A percentile compares a stretch with the other conserved stretches of the same genome.
Conservation (phyloP, 371 early-diverging fungal species). For the Fennellomyces sp. region DNA sequence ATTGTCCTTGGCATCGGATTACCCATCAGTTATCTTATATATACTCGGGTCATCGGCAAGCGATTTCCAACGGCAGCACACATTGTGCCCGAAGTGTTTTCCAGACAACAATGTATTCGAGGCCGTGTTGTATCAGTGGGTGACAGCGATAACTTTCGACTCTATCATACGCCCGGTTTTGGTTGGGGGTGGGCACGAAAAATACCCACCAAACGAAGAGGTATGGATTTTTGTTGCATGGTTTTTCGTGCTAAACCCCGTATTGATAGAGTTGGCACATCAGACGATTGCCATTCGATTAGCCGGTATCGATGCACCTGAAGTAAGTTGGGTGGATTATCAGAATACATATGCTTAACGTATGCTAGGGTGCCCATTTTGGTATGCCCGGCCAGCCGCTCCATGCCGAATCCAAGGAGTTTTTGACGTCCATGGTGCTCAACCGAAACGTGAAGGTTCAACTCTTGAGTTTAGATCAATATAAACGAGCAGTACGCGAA, state of each 20-base stretch:
- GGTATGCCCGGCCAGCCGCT: slow-evolving; percentile 76
- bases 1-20: slow-evolving; percentile 21
- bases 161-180: slow-evolving; percentile 65
- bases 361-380: slow-evolving; percentile 58
- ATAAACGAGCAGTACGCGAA: slow-evolving; percentile 63
- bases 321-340: slow-evolving; percentile 31
- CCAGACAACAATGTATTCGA: slow-evolving; percentile 28
- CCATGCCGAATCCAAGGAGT: slow-evolving; percentile 61
- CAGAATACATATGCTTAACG: not conserved
- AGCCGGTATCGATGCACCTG: slow-evolving; percentile 84
- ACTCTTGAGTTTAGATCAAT: slow-evolving; percentile 66
- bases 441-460: slow-evolving; percentile 56
- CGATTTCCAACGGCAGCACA: slow-evolving; percentile 51
- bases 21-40: slow-evolving; percentile 24
- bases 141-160: slow-evolving; percentile 65
- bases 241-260: not conserved
- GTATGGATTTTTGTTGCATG: slow-evolving; percentile 17
- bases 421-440: slow-evolving; percentile 50
- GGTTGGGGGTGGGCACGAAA: slow-evolving; percentile 62
- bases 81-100: slow-evolving; percentile 54
- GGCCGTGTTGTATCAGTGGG: slow-evolving; percentile 62
- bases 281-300: slow-evolving; percentile 69
- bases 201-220: slow-evolving; percentile 48
- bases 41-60: slow-evolving; percentile 28
- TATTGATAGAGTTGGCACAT: slow-evolving; percentile 49